Evolutionary conservation across 2,329 filamentous ascomycete genomes (phyloP), one percentile per base, ranked within the genome.

Genomic region (Chaetomiaceae sp.): DNA sequence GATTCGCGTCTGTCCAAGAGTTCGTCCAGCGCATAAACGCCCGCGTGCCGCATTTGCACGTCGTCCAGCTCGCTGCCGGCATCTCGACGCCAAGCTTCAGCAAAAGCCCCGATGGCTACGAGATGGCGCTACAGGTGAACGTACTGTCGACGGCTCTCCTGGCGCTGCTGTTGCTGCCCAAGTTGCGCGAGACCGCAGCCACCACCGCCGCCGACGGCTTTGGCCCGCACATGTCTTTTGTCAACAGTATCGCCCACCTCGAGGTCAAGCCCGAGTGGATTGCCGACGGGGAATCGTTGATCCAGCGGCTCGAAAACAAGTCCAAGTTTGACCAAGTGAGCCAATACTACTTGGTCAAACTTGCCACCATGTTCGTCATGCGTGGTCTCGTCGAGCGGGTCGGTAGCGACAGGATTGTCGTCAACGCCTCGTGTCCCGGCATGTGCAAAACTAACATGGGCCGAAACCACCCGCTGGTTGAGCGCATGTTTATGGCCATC

Each of bases 81-180:
- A 36, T 36, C 33, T 72, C 16, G 65, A 69, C 30, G 52, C 56
- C 4, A 65, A 70, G 33, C 53, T 76, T 36, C 9, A 7, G 16
- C 14, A 36, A 36, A 36, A 36, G 13, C 33, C 33, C 33, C 14
- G 33, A 36, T 10, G 76, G 74, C 3, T 78, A 73, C 67, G 77
- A 80, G 54, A 66, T 71, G 42, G 74, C 71, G 0, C 55, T 84
- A 5, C 79, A 84, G 63, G 75, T 83, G 58, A 84, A 84, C 59
- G 71, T 75, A 0, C 65, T 85, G 0, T 81, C 79, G 2, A 83
- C 78, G 1, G 71, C 74, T 5, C 67, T 83, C 0, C 66, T 85
- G 11, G 76, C 71, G 0, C 51, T 82, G 2, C 62, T 81, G 0
- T 69, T 85, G 21, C 66, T 80, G 1, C 75, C 75, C 0, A 73